Evolutionary conservation across 345 rosid species (phyloP).

Genomic region (Rhodamnia argentea): DNA sequence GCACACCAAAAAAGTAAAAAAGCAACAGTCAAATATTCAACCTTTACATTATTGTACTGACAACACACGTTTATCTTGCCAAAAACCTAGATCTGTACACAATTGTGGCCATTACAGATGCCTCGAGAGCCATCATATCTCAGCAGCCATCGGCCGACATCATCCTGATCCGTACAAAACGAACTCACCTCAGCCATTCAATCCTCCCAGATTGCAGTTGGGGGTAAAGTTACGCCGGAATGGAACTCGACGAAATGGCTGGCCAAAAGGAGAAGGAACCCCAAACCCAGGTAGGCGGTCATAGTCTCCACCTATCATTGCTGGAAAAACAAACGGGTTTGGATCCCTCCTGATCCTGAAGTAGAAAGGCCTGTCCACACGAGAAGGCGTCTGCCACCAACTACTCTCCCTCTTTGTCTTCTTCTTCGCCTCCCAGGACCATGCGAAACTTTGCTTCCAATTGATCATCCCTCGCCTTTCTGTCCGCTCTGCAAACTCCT

Average conservation of each 20-base stretch:
- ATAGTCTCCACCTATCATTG: conserved; percentile 23
- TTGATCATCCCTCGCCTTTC: not conserved
- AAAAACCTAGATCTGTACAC: not conserved
- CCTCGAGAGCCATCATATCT: not conserved
- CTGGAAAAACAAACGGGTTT: conserved; percentile 7
- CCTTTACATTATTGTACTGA: not conserved
- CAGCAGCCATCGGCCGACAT: not conserved
- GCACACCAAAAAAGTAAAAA: not conserved
- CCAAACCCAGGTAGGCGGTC: conserved; percentile 17
- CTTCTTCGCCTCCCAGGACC: conserved; percentile 20
- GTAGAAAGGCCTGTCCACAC: not conserved
- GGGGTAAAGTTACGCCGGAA: conserved; percentile 6
- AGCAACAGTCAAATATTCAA: not conserved
- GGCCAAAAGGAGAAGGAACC: conserved; percentile 3
- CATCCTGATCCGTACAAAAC: too few relatives aligned
- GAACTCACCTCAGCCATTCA: not conserved
- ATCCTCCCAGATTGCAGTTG: conserved; percentile 30
- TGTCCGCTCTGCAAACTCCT: conserved; percentile 21
- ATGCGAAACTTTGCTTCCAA: conserved; percentile 41
- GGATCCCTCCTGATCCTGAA: conserved; percentile 12
- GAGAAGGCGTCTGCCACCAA: not conserved
- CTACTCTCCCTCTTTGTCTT: conserved; percentile 1
- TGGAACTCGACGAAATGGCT: not conserved
- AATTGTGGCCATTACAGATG: not conserved
- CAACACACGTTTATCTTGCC: not conserved